These are phyloP conservation scores for Lichtheimia ornata DNA, from an alignment of 371 early-diverging fungal genomes.

Conservation along the genomic window DNA sequence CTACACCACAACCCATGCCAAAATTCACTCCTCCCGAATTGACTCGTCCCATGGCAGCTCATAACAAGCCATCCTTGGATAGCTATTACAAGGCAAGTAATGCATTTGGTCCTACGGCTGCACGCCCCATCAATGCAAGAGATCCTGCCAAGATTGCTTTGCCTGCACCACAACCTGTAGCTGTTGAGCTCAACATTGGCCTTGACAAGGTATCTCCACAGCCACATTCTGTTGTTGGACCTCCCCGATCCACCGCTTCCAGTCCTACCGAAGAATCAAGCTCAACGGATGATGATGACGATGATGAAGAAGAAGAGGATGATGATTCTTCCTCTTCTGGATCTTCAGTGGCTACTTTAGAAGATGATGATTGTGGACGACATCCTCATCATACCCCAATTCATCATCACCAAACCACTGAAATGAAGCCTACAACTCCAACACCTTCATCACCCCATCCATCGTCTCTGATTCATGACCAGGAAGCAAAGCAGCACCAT, in stretches of 20 bases:
- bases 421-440: no score
- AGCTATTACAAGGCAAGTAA: constrained; percentile 19
- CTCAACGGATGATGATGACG: no score
- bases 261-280: constrained; percentile 8
- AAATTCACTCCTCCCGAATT: constrained; percentile 5
- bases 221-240: not conserved
- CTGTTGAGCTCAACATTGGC: not conserved
- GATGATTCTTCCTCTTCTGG: constrained; percentile 8
- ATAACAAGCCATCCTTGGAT: constrained; percentile 18
- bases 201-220: not conserved
- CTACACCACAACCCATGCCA: not conserved
- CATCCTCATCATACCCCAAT: not conserved
- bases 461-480: no score
- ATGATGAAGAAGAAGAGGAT: constrained; percentile 6
- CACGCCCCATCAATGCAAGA: constrained; percentile 12
- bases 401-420: not conserved
- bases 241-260: constrained; percentile 4
- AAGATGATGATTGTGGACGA: constrained; percentile 1
- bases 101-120: constrained; percentile 11
- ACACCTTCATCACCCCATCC: no score
- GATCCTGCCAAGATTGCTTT: constrained; percentile 33
- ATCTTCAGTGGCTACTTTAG: constrained; percentile 10
- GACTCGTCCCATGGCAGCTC: constrained; percentile 12
- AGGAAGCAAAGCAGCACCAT: no score
- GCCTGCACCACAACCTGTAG: constrained; percentile 5